Conservation (phyloP, 768 basidiomycete species). For the Tulasnella sp. region DNA sequence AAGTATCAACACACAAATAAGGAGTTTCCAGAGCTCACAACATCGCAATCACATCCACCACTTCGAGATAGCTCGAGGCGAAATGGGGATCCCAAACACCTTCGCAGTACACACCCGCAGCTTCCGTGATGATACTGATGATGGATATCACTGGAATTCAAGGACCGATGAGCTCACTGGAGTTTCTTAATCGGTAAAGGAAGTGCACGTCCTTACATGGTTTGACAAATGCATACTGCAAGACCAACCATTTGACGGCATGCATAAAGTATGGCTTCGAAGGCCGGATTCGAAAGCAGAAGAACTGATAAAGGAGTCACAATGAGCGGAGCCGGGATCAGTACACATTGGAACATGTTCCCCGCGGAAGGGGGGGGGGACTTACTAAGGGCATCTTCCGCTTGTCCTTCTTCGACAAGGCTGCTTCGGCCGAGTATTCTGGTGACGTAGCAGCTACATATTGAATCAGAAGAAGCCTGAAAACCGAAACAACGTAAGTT, state of each 20-base stretch:
- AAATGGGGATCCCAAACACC: conserved; percentile 60
- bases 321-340: neutral
- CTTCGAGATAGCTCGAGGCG: conserved; percentile 71
- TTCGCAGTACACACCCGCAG: conserved; percentile 68
- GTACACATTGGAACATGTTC: neutral
- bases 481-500: neutral
- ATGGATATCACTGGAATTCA: conserved; percentile 58
- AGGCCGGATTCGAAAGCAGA: conserved; percentile 79
- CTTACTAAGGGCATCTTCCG: conserved; percentile 61
- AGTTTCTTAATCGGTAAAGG: neutral
- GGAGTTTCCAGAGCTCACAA: conserved; percentile 51
- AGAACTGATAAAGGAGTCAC: conserved; percentile 55
- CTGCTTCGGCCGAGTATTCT: conserved; percentile 64
- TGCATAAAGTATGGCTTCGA: conserved; percentile 93
- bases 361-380: neutral
- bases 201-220: conserved; percentile 46
- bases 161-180: neutral
- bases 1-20: neutral
- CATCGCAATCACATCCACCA: conserved; percentile 79
- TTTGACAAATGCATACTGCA: conserved; percentile 84
- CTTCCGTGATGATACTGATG: conserved; percentile 76
- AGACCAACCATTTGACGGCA: conserved; percentile 81
- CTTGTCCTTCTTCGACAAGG: conserved; percentile 81
- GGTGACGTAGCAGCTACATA: conserved; percentile 74
- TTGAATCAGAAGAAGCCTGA: conserved; percentile 77